A percentile compares a stretch with the other conserved stretches of the same genome.
These are phyloP conservation scores for Leishmania tropica DNA, from an alignment of 208 protist genomes.

Conservation along the genomic window DNA sequence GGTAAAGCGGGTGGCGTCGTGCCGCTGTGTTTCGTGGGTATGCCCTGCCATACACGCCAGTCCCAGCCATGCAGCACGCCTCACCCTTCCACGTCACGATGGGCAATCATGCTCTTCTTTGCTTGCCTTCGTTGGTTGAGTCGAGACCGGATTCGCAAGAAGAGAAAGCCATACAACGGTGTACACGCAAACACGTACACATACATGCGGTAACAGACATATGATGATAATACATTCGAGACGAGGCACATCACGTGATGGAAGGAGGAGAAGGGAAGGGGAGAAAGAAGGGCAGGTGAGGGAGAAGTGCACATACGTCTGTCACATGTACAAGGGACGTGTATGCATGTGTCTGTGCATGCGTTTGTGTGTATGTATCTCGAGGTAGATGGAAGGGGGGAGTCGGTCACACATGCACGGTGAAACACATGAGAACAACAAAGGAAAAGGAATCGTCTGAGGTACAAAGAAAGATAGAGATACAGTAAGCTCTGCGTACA, in stretches of 20 bases:
- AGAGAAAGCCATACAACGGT: not conserved
- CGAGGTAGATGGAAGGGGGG: not conserved
- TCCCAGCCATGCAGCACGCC: not conserved
- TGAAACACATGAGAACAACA: not conserved
- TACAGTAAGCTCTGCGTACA: not conserved
- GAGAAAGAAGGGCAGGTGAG: not conserved
- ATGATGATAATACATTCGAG: not conserved
- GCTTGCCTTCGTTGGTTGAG: not conserved
- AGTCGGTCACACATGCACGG: not conserved
- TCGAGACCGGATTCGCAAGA: not conserved
- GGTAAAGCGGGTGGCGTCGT: not conserved
- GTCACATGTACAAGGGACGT: not conserved
- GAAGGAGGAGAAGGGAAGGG: not conserved
- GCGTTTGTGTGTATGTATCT: not conserved
- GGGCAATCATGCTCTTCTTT: not conserved
- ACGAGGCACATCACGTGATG: not conserved
- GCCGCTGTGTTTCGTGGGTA: not conserved
- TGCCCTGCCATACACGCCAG: not conserved
- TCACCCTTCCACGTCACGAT: not conserved
- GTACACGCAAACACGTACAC: not conserved
- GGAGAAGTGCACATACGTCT: not conserved
- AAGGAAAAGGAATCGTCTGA: not conserved
- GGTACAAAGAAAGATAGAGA: slow-evolving; percentile 8
- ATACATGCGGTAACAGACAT: not conserved
- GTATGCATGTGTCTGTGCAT: not conserved